Evolutionary conservation across 257 asterid genomes (phyloP), one percentile per base, ranked within the genome.

Genomic region (Henckelia pumila): DNA sequence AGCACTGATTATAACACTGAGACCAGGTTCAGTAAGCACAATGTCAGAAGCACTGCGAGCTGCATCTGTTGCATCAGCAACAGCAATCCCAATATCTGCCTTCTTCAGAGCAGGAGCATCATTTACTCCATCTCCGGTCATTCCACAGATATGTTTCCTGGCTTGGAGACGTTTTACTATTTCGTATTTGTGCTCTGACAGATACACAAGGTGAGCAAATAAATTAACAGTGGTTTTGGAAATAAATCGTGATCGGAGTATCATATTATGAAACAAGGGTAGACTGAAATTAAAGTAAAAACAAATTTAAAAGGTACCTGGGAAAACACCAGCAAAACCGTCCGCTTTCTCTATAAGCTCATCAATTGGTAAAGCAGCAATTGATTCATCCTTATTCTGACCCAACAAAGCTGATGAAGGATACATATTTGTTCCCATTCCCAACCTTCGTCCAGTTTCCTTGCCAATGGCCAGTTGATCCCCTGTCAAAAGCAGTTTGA

Each of bases 41-140:
- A 93, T 93, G 61, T 93, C 99, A 14, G 99, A 93, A 84, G 99
- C 98, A 78, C 96, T 86, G 50, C 98, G 94, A 76, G 98, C 98
- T 14, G 98, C 98, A 79, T 93, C 98, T 67, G 98, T 93, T 1
- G 98, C 98, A 84, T 93, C 98, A 70, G 84, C 98, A 59, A 93
- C 98, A 61, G 98, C 98, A 68, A 93, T 93, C 21, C 98, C 98
- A 32, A 93, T 93, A 75, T 93, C 98, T 1, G 98, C 98, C 79
- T 89, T 93, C 78, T 93, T 93, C 69, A 93, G 77, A 56, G 98
- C 98, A 63, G 98, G 98, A 61, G 98, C 98, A 37, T 93, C 98
- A 23, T 93, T 93, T 52, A 93, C 98, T 26, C 98, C 98, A 78
- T 93, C 98, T 55, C 98, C 98, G 16, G 97, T 93, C 98, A 93